phyloP scores from a whole-genome alignment of 1,284 basidiomycete species.

The Microbotryum saponariae region DNA sequence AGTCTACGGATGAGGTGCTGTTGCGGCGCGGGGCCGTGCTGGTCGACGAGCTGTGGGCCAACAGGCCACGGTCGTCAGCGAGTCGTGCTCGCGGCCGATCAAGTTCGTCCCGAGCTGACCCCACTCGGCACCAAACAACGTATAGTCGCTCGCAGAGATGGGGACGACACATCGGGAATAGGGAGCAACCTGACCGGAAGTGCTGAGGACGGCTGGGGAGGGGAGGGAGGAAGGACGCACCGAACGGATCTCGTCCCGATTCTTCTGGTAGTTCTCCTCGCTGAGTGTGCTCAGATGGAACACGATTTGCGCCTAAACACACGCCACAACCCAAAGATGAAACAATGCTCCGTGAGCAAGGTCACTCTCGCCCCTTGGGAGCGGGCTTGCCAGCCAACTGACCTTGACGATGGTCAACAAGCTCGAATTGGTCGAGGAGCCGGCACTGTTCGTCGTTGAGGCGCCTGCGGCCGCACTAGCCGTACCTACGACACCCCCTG shows the following conservation, averaged over 20 bases:
- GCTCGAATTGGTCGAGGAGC: not conserved
- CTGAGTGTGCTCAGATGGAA: constrained; percentile 86
- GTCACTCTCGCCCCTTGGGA: no score
- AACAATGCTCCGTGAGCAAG: not conserved
- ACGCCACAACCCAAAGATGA: not conserved
- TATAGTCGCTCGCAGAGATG: not conserved
- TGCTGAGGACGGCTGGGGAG: not conserved
- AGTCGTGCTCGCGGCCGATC: not conserved
- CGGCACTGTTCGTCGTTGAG: no score
- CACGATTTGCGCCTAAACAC: constrained; percentile 56
- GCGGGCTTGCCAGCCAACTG: not conserved
- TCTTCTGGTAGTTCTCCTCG: constrained; percentile 88
- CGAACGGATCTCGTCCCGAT: constrained; percentile 80
- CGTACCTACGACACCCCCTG: no score
- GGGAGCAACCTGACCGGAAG: not conserved
- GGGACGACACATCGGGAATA: not conserved
- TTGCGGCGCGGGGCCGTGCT: constrained; percentile 90
- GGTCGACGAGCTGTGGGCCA: constrained; percentile 67
- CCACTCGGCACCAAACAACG: not conserved
- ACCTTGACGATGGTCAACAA: constrained; percentile 1
- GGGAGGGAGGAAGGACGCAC: constrained; percentile 49
- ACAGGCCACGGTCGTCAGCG: not conserved
- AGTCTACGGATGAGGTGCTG: constrained; percentile 89
- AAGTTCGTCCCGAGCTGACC: not conserved
- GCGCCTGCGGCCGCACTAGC: no score